A percentile compares a stretch with the other conserved stretches of the same genome.
Evolutionary conservation across 129 eudicot genomes (phyloP).

Genomic region (Mikania micrantha): DNA sequence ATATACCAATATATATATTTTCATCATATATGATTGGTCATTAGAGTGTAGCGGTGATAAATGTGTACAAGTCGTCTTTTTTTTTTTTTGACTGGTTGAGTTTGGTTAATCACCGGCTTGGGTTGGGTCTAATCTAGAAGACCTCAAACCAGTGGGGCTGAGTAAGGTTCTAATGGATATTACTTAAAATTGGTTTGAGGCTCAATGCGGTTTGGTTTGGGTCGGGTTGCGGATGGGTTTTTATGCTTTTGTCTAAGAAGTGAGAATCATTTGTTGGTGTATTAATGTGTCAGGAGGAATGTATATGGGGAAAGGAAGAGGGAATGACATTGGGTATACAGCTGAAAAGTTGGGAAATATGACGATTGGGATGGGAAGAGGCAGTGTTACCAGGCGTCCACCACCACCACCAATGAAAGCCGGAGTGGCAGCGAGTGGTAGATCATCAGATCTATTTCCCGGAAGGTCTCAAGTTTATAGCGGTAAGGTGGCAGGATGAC

Average conservation of each 20-base stretch:
- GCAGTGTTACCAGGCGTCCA: slow-evolving; percentile 26
- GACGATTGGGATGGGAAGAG: slow-evolving; percentile 40
- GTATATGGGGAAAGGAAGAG: slow-evolving; percentile 43
- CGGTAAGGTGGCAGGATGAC: slow-evolving; percentile 76
- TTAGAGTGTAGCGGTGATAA: neutral
- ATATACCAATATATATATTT: neutral
- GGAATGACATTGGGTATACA: slow-evolving; percentile 42
- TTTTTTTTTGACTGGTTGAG: too few relatives aligned
- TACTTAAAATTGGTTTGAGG: too few relatives aligned
- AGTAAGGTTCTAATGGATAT: too few relatives aligned
- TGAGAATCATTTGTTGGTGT: neutral
- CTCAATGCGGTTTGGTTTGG: too few relatives aligned
- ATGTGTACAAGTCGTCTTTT: too few relatives aligned
- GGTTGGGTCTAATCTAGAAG: too few relatives aligned
- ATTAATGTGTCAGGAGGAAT: slow-evolving; percentile 33
- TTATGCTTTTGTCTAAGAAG: too few relatives aligned
- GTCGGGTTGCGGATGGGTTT: too few relatives aligned
- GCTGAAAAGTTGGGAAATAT: slow-evolving; percentile 65
- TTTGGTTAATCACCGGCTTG: too few relatives aligned
- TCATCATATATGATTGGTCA: neutral
- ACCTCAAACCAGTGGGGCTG: too few relatives aligned
- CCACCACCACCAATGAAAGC: slow-evolving; percentile 62
- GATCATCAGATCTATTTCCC: slow-evolving; percentile 38
- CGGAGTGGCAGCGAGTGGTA: slow-evolving; percentile 55
- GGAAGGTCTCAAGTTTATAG: slow-evolving; percentile 57